Evolutionary conservation across 306 rosid genomes (phyloP).

Genomic region (Lablab purpureus): DNA sequence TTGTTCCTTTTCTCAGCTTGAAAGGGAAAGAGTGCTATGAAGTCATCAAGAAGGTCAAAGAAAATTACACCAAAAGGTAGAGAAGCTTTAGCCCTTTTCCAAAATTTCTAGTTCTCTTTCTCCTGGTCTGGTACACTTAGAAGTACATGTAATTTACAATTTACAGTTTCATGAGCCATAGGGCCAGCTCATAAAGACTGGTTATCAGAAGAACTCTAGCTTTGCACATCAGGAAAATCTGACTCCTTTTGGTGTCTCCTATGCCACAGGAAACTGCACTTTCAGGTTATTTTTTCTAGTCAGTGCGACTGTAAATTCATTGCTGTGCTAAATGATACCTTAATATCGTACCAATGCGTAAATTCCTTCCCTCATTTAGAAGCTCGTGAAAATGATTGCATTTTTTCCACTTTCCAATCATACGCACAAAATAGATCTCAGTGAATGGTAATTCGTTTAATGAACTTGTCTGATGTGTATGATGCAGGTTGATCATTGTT

Average conservation of each 20-base stretch:
- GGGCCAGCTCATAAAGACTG: constrained; percentile 99
- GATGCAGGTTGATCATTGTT: constrained; percentile 74
- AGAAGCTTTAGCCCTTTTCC: background rate
- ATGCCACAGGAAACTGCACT: background rate
- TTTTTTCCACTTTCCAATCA: background rate
- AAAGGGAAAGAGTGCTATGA: constrained; percentile 65
- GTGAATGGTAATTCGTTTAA: constrained; percentile 11
- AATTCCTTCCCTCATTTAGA: background rate
- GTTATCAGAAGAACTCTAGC: constrained; percentile 90
- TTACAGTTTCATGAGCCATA: constrained; percentile 85
- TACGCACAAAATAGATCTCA: background rate
- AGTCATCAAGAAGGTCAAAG: constrained; percentile 79
- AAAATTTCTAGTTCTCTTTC: constrained; percentile 23
- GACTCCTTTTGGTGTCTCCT: constrained; percentile 13
- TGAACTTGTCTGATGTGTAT: background rate
- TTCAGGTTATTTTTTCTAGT: background rate
- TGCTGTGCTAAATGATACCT: background rate
- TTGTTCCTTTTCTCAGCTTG: constrained; percentile 53
- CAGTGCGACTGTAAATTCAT: constrained; percentile 5
- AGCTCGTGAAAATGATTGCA: background rate
- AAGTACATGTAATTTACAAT: background rate
- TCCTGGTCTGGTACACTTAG: background rate
- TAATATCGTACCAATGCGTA: background rate
- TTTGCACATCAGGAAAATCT: constrained; percentile 89
- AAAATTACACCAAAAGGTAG: constrained; percentile 77